A percentile compares a stretch with the other conserved stretches of the same genome.
Evolutionary conservation across 176 grass and related monocot species (phyloP).

Genomic region (Lolium perenne): DNA sequence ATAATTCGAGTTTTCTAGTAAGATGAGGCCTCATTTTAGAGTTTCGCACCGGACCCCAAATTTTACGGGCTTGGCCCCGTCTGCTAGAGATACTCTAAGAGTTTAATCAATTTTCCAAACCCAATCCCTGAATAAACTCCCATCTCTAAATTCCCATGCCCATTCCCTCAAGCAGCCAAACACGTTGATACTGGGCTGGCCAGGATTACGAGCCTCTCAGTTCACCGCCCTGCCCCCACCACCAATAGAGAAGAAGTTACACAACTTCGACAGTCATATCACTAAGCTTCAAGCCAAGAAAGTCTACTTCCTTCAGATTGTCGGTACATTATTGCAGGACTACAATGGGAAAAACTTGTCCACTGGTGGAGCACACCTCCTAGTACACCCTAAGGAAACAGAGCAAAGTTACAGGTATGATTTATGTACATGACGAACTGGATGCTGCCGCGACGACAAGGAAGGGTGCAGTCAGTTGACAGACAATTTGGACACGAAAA

Average conservation of each 20-base stretch:
- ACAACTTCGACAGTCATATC: not conserved
- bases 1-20: too few species aligned
- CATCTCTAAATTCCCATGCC: not conserved
- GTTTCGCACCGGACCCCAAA: too few species aligned
- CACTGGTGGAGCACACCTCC: constrained; percentile 29
- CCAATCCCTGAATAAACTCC: not conserved
- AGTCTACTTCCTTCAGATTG: constrained; percentile 20
- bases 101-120: not conserved
- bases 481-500: constrained; percentile 43
- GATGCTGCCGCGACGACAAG: constrained; percentile 7
- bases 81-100: too few species aligned
- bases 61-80: too few species aligned
- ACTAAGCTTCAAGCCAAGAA: not conserved
- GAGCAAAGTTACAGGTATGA: constrained; percentile 49
- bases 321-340: constrained; percentile 47
- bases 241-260: not conserved
- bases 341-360: constrained; percentile 41
- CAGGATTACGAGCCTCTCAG: too few species aligned
- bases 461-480: not conserved
- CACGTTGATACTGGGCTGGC: not conserved
- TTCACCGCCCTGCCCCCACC: too few species aligned
- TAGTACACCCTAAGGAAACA: constrained; percentile 38
- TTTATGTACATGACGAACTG: constrained; percentile 54
- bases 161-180: not conserved
- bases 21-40: too few species aligned